These are phyloP conservation scores for Phoma sp. DNA, from an alignment of 2,329 filamentous ascomycete species.

Conservation along the genomic window DNA sequence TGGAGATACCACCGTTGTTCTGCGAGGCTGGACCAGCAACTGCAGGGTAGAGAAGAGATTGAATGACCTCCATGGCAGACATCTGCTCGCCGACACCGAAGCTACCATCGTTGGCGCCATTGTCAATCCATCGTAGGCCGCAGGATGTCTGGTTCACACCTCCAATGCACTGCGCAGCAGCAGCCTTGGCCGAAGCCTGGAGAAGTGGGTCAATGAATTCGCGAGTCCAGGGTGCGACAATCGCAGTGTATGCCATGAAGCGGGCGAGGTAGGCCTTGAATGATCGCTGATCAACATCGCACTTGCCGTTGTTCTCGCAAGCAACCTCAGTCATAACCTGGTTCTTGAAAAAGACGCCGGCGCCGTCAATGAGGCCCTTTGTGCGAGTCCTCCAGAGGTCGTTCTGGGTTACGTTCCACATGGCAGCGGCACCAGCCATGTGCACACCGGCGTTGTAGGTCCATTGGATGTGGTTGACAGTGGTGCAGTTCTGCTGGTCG, in stretches of 20 bases:
- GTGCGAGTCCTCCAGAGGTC: slow-evolving; percentile 43
- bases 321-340: slow-evolving; percentile 58
- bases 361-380: slow-evolving; percentile 45
- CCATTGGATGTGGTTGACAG: slow-evolving; percentile 56
- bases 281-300: slow-evolving; percentile 57
- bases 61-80: slow-evolving; percentile 63
- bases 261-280: slow-evolving; percentile 56
- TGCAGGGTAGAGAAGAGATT: slow-evolving; percentile 51
- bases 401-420: slow-evolving; percentile 54
- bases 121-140: slow-evolving; percentile 55
- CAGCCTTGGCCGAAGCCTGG: slow-evolving; percentile 62
- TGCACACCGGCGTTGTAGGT: slow-evolving; percentile 57
- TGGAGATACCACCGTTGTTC: slow-evolving; percentile 60
- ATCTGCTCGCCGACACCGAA: slow-evolving; percentile 67
- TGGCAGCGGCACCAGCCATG: slow-evolving; percentile 55
- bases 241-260: slow-evolving; percentile 53
- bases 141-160: slow-evolving; percentile 56
- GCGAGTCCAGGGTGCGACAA: slow-evolving; percentile 49
- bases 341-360: slow-evolving; percentile 54
- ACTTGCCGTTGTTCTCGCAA: slow-evolving; percentile 56
- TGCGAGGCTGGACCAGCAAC: slow-evolving; percentile 54
- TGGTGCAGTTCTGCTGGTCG: slow-evolving; percentile 53
- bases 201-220: slow-evolving; percentile 60
- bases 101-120: slow-evolving; percentile 55
- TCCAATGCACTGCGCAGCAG: slow-evolving; percentile 63